Conservation (phyloP, 148 eudicot genomes). For the Polygonum aviculare region DNA sequence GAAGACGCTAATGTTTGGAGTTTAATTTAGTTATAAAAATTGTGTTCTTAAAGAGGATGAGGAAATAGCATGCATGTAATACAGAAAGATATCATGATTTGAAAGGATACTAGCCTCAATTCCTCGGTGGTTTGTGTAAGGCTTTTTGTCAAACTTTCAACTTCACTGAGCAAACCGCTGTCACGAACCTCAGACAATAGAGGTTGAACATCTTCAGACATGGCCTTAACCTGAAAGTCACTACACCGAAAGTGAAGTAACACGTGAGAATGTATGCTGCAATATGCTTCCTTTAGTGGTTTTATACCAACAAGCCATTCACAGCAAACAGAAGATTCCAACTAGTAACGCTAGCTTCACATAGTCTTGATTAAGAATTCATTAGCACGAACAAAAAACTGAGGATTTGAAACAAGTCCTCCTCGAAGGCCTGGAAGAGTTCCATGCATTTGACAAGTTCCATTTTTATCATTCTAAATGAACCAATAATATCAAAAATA, state of each 20-base stretch:
- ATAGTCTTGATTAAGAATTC: neutral
- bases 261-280: conserved; percentile 23
- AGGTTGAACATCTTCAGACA: conserved; percentile 95
- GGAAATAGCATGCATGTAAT: neutral
- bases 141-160: conserved; percentile 78
- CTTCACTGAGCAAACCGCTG: conserved; percentile 87
- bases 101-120: conserved; percentile 46
- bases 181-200: conserved; percentile 72
- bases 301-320: neutral
- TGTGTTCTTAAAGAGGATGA: neutral
- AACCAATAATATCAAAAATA: neutral
- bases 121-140: conserved; percentile 78
- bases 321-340: neutral
- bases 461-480: neutral
- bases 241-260: conserved; percentile 48
- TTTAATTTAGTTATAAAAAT: neutral
- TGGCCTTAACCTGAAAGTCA: conserved; percentile 76
- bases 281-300: neutral
- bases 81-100: neutral
- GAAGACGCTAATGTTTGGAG: neutral
- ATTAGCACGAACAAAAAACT: neutral
- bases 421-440: neutral
- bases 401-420: neutral
- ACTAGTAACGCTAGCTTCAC: neutral
- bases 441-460: neutral